Evolutionary conservation across 176 grass and related monocot species (phyloP).

Genomic region (Hordeum vulgare): DNA sequence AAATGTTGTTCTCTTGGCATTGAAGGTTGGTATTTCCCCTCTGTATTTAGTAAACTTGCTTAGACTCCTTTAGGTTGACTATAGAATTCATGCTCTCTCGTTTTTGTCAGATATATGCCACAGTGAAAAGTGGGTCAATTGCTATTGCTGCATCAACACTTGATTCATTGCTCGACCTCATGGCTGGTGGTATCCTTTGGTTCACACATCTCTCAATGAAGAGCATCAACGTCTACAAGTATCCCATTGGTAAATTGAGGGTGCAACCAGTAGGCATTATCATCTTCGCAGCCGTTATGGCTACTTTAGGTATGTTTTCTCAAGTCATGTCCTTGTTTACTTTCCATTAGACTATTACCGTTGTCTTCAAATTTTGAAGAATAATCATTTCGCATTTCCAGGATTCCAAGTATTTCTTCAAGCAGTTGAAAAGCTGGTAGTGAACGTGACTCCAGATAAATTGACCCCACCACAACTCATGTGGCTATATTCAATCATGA

Average conservation of each 20-base stretch:
- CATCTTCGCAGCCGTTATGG: constrained; percentile 87
- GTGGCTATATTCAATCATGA: constrained; percentile 95
- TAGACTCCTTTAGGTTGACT: constrained; percentile 1
- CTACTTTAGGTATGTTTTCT: constrained; percentile 74
- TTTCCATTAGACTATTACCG: neutral
- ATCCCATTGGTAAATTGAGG: constrained; percentile 89
- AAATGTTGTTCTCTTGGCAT: constrained; percentile 73
- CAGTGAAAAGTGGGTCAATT: constrained; percentile 88
- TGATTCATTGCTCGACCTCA: constrained; percentile 86
- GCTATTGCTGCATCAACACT: constrained; percentile 95
- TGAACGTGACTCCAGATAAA: constrained; percentile 48
- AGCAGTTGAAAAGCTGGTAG: constrained; percentile 74
- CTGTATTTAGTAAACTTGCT: neutral
- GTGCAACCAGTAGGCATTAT: constrained; percentile 94
- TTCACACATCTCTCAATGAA: constrained; percentile 98
- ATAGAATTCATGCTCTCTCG: neutral
- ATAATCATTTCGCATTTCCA: constrained; percentile 21
- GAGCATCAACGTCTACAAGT: constrained; percentile 82
- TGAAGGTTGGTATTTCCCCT: constrained; percentile 45
- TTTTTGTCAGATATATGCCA: constrained; percentile 67
- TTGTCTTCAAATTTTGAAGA: neutral
- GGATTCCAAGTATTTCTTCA: constrained; percentile 90
- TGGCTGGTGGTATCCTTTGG: constrained; percentile 97
- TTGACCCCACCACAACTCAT: constrained; percentile 56
- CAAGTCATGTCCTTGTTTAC: neutral